Evolutionary conservation across 2,329 filamentous ascomycete genomes (phyloP), one percentile per base, ranked within the genome.

Genomic region (Cordyceps javanica): DNA sequence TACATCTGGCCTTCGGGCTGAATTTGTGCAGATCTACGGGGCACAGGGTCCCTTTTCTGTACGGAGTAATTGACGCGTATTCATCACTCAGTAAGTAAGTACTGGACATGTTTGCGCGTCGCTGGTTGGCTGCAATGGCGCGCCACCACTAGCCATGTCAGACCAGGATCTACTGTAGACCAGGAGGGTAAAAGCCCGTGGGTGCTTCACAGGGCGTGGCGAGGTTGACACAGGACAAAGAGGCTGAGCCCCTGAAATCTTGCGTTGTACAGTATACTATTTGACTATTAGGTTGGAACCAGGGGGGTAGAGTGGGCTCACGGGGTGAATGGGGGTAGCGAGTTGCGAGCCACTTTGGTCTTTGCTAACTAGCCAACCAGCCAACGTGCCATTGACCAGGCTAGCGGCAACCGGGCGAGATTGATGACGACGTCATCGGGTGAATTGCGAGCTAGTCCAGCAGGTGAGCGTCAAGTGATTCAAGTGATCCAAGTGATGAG

Each of bases 171-270:
- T 23, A 21, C 54, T 49, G 16, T 34, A 6, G 44, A 44, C 38
- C 14, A 6, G 32, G 44, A 55, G 32, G 34, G 30, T 14, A 41
- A 16, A 10, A 16, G 19, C 14, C 26, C 7, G 14, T 8, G 23
- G 38, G 34, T 11, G 36, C 16, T n/a, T 23, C 7, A 11, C 49
- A 52, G 25, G n/a, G 16, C 8, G 51, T 26, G 50, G 25, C 32
- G 19, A 36, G 16, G 19, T 26, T 55, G 30, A 44, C 21, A 32
- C 14, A 21, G n/a, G 32, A 36, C 16, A 25, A 41, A 56, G 44
- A 49, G 54, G 54, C 54, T 49, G 54, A 56, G 54, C 54, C 54
- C 54, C 54, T 56, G 54, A 56, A 49, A 42, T 48, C 25, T 56
- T 30, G 26, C 7, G 41, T 25, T n/a, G n/a, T 23, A 14, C 4